phyloP scores from a whole-genome alignment of 2,329 filamentous ascomycete genomes.

The Penicillium crustosum region DNA sequence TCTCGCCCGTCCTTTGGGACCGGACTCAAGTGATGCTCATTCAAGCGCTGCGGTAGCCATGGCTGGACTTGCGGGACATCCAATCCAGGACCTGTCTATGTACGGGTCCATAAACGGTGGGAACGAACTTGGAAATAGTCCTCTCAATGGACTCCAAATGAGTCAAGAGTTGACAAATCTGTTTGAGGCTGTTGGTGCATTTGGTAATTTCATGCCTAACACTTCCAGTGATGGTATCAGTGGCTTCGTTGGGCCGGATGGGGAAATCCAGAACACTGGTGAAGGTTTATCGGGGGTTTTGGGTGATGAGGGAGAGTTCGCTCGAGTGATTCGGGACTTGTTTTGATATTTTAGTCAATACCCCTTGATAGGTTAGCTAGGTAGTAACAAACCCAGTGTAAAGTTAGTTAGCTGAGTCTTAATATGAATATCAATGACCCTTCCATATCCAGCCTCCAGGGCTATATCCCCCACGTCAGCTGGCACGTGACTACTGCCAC shows the following conservation, averaged over 20 bases:
- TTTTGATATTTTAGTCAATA: constrained; percentile 45
- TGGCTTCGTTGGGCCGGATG: constrained; percentile 39
- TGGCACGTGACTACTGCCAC: not conserved
- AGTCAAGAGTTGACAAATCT: constrained; percentile 61
- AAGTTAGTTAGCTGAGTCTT: not conserved
- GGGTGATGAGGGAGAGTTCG: constrained; percentile 60
- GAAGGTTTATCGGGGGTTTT: constrained; percentile 48
- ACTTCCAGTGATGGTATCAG: constrained; percentile 38
- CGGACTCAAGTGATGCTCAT: constrained; percentile 55
- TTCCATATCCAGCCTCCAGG: too few relatives aligned
- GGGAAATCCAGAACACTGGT: constrained; percentile 44
- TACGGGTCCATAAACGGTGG: constrained; percentile 43
- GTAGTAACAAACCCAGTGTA: not conserved
- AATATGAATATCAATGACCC: not conserved
- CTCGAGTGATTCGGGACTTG: constrained; percentile 59
- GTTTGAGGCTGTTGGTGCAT: constrained; percentile 63
- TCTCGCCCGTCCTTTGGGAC: constrained; percentile 37
- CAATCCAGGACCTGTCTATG: constrained; percentile 57
- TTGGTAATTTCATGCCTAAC: constrained; percentile 42
- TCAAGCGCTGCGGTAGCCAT: constrained; percentile 64
- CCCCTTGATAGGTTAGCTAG: not conserved
- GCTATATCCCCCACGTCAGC: not conserved
- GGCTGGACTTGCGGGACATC: constrained; percentile 64
- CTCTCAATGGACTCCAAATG: constrained; percentile 60
- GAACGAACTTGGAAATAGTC: constrained; percentile 52